Conservation (phyloP, 352 stramenopile species). For the Pythium aquatile region DNA sequence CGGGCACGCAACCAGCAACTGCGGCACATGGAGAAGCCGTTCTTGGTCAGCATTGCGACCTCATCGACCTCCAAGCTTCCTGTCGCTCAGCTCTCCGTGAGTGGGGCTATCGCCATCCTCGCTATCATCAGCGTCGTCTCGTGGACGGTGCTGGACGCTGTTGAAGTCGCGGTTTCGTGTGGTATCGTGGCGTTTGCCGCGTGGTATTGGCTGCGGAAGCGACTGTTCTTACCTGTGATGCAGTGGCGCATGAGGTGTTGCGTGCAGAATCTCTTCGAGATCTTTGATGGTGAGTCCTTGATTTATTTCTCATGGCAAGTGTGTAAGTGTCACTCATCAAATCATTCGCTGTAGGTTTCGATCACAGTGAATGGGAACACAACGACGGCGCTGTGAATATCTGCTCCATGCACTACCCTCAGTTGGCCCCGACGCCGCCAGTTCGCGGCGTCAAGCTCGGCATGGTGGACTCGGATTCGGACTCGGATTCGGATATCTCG, state of each 20-base stretch:
- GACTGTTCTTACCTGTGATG: conserved; percentile 24
- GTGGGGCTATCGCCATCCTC: neutral
- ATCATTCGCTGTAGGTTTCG: conserved; percentile 34
- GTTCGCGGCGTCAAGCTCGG: neutral
- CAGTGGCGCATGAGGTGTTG: conserved; percentile 38
- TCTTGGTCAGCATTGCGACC: conserved; percentile 65
- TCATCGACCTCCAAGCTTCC: conserved; percentile 39
- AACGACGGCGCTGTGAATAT: conserved; percentile 77
- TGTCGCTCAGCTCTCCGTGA: conserved; percentile 7
- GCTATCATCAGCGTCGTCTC: neutral
- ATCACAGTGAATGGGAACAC: conserved; percentile 50
- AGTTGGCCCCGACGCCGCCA: neutral
- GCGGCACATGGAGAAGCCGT: conserved; percentile 49
- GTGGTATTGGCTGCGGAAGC: conserved; percentile 23
- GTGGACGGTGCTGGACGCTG: conserved; percentile 1
- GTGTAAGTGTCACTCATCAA: neutral
- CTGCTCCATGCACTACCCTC: conserved; percentile 47
- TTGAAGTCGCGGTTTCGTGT: conserved; percentile 2
- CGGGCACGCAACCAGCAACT: conserved; percentile 44
- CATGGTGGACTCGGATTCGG: neutral
- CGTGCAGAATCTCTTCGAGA: conserved; percentile 39
- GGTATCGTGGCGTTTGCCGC: conserved; percentile 19
- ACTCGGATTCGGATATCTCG: conserved; percentile 9
- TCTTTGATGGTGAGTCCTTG: conserved; percentile 38
- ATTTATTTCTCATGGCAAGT: neutral